Evolutionary conservation across 2,329 filamentous ascomycete species (phyloP).

Genomic region (Pseudogymnoascus sp.): DNA sequence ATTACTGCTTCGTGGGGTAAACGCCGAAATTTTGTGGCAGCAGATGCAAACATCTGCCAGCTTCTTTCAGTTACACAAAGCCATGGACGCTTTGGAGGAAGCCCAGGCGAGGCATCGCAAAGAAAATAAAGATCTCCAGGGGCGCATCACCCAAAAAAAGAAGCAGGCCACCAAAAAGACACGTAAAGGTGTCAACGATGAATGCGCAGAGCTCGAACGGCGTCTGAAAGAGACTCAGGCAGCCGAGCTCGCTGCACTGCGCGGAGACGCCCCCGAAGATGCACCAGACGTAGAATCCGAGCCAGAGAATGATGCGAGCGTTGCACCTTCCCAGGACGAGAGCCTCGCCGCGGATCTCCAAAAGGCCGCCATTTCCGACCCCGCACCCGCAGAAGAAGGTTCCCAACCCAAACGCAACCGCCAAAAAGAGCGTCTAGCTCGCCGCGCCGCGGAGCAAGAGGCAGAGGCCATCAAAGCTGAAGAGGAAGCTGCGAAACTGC

Average conservation of each 20-base stretch:
- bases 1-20: neutral
- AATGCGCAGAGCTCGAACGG: constrained; percentile 64
- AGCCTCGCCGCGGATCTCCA: constrained; percentile 16
- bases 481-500: constrained; percentile 65
- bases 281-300: constrained; percentile 4
- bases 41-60: neutral
- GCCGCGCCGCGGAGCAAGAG: constrained; percentile 77
- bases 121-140: constrained; percentile 80
- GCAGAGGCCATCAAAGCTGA: constrained; percentile 60
- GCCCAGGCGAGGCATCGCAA: constrained; percentile 74
- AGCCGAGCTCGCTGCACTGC: constrained; percentile 44
- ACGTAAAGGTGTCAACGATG: constrained; percentile 64
- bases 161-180: constrained; percentile 90
- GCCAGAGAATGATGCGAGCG: neutral
- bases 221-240: constrained; percentile 59
- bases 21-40: neutral
- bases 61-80: neutral
- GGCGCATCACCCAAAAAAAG: constrained; percentile 86
- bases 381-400: constrained; percentile 15
- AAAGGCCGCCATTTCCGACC: constrained; percentile 18
- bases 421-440: constrained; percentile 83
- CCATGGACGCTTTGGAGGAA: constrained; percentile 58
- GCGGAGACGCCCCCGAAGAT: constrained; percentile 19
- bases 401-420: constrained; percentile 62
- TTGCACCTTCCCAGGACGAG: constrained; percentile 11